Conservation (phyloP, 371 early-diverging fungal species). For the Choanephora cucurbitarum region DNA sequence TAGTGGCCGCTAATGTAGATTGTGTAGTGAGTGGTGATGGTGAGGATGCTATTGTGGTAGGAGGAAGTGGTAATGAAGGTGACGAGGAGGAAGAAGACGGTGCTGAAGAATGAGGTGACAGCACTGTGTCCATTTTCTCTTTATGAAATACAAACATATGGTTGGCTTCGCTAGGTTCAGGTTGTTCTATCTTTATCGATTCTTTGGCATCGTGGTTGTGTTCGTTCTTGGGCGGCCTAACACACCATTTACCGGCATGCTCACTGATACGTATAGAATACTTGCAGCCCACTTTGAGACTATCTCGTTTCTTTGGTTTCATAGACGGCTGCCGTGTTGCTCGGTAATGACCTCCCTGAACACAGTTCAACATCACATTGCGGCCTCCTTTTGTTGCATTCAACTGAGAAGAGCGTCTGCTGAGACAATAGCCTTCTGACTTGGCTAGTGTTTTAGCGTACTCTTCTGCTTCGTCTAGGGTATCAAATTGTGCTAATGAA, state of each 20-base stretch:
- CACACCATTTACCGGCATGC: not conserved
- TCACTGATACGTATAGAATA: not conserved
- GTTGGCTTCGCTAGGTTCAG: no score
- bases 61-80: no score
- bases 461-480: not conserved
- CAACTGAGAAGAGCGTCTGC: not conserved
- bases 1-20: no score
- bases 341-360: not conserved
- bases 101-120: no score
- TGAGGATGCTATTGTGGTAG: no score
- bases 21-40: no score
- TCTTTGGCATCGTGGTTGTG: not conserved
- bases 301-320: not conserved
- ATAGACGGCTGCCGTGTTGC: not conserved
- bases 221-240: not conserved
- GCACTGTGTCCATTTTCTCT: no score
- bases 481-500: not conserved
- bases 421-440: not conserved
- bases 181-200: not conserved
- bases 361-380: not conserved
- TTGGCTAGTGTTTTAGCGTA: not conserved
- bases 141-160: no score
- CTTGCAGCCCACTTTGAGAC: not conserved
- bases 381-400: not conserved
- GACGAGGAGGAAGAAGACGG: no score